Evolutionary conservation across 2,329 filamentous ascomycete genomes (phyloP).

Genomic region (Colletotrichum neosansevieriae): DNA sequence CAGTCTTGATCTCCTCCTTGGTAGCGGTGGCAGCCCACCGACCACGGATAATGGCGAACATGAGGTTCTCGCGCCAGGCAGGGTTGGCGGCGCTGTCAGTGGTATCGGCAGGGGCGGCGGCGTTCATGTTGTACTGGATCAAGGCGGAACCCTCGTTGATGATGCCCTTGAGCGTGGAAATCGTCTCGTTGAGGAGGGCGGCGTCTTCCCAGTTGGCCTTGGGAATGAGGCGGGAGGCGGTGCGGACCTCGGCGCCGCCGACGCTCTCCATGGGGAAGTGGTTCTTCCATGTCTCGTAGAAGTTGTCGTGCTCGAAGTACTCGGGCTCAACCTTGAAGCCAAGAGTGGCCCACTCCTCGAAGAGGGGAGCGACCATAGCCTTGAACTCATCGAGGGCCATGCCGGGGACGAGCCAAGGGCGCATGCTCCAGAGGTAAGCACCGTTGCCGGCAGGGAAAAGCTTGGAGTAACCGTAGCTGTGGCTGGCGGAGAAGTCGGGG

Average conservation of each 20-base stretch:
- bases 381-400: constrained; percentile 50
- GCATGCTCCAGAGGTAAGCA: constrained; percentile 47
- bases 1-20: constrained; percentile 32
- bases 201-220: constrained; percentile 49
- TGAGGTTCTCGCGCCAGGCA: constrained; percentile 58
- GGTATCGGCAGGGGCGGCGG: constrained; percentile 39
- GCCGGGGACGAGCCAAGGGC: constrained; percentile 52
- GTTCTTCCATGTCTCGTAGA: constrained; percentile 53
- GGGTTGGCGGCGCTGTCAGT: constrained; percentile 55
- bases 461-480: constrained; percentile 47
- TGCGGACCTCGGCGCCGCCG: constrained; percentile 43
- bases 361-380: constrained; percentile 47
- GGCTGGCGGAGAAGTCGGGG: constrained; percentile 46
- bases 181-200: constrained; percentile 43
- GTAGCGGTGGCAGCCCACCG: constrained; percentile 30
- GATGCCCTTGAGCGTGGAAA: constrained; percentile 46
- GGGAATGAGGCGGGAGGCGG: constrained; percentile 56
- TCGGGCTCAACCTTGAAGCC: constrained; percentile 48
- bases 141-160: constrained; percentile 42
- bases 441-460: constrained; percentile 37
- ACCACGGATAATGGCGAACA: constrained; percentile 49
- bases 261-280: constrained; percentile 55
- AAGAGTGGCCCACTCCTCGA: constrained; percentile 46
- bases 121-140: constrained; percentile 41
- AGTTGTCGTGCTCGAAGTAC: constrained; percentile 51